phyloP scores from a whole-genome alignment of 345 rosid genomes.

The Lepidium sativum region DNA sequence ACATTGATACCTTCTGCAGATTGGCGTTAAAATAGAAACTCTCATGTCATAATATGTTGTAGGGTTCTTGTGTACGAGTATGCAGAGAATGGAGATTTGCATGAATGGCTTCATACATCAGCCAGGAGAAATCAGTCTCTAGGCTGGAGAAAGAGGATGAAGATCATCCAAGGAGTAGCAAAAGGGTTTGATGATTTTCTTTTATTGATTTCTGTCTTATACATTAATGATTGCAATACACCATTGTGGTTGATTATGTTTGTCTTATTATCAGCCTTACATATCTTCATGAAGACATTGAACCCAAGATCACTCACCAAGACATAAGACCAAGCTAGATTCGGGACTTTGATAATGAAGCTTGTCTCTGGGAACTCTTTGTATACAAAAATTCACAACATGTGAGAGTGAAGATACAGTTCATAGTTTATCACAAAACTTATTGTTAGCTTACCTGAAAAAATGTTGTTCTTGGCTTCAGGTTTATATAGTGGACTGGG shows the following conservation, averaged over 20 bases:
- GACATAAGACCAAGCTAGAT: constrained; percentile 56
- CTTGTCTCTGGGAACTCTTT: constrained; percentile 49
- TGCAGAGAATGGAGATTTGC: constrained; percentile 60
- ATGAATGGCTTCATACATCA: constrained; percentile 66
- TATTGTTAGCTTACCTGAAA: neutral
- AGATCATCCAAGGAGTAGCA: constrained; percentile 65
- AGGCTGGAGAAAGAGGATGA: constrained; percentile 47
- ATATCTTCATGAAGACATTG: constrained; percentile 66
- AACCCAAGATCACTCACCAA: constrained; percentile 52
- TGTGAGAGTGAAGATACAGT: constrained; percentile 18
- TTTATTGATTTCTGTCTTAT: neutral
- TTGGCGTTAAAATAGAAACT: neutral
- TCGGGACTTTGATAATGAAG: constrained; percentile 67
- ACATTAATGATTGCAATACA: neutral
- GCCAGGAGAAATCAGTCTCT: constrained; percentile 38
- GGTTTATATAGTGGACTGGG: constrained; percentile 55
- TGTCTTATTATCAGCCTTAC: constrained; percentile 42
- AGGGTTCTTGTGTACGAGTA: constrained; percentile 70
- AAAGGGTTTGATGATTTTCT: constrained; percentile 39
- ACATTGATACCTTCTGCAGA: neutral
- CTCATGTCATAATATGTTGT: neutral
- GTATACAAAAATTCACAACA: constrained; percentile 42
- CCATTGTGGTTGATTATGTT: neutral
- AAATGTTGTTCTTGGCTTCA: constrained; percentile 15
- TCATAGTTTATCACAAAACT: neutral